Evolutionary conservation across 2,329 filamentous ascomycete species (phyloP), one percentile per base, ranked within the genome.

Genomic region (Sclerotinia glacialis): DNA sequence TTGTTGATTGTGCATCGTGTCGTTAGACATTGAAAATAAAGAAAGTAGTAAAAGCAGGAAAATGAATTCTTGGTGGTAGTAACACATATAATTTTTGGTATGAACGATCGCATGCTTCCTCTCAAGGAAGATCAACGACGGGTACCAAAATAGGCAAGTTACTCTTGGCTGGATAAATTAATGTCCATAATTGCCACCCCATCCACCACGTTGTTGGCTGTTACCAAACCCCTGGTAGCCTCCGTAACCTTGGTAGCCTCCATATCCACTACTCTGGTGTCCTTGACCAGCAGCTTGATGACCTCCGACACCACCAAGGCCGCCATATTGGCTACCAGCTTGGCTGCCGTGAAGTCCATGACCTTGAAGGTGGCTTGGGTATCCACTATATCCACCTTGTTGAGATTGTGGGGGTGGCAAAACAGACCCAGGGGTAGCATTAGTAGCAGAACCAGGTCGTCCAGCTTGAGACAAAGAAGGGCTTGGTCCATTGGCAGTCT

Each of bases 221-320:
- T 78, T 79, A 56, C 74, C 74, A 64, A 61, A 61, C 23, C 58
- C 58, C n/a, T 76, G 76, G 66, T 79, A 76, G 64, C 71, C 78
- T 55, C 79, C 80, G 76, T 75, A 80, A 76, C 68, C 80, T 78
- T 75, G 81, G 69, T 80, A 80, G 67, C 77, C 79, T 67, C 75
- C 74, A 72, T 78, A 77, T 75, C 82, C 80, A 74, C 74, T 77
- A 69, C 69, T 75, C 68, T 80, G 78, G 67, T 78, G 79, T 42
- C 77, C 79, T 68, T 79, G 79, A 37, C 76, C 78, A 68, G 68
- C 73, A 64, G 77, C 78, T 70, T 81, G 80, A 69, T 82, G 80
- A 53, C 76, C 77, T 54, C 82, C 82, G 56, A 83, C 78, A 58
- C 82, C 83, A 66, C 82, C 82, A 49, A 85, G 79, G 53, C 71